Evolutionary conservation across 1,139 yeast genomes (phyloP).

Genomic region (Yamadazyma spencermartinsiae): DNA sequence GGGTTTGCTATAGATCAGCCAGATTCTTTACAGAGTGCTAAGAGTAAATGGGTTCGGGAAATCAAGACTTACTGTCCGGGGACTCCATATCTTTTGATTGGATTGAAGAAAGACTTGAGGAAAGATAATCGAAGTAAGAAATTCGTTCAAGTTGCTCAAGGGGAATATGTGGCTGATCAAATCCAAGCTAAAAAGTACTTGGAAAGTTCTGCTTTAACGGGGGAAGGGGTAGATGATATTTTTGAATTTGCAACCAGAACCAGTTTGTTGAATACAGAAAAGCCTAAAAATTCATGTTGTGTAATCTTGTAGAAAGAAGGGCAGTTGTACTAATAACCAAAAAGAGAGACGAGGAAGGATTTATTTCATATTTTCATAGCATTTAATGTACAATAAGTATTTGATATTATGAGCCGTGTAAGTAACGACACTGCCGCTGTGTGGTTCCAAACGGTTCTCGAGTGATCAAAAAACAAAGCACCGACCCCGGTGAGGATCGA

Average conservation of each 20-base stretch:
- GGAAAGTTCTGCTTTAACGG: constrained; percentile 76
- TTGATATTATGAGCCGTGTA: neutral
- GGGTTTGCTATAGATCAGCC: constrained; percentile 73
- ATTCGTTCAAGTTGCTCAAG: constrained; percentile 56
- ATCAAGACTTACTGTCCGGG: constrained; percentile 66
- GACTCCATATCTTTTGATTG: constrained; percentile 66
- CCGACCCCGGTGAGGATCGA: constrained; percentile 47
- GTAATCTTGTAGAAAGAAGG: constrained; percentile 24
- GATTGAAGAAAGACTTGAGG: constrained; percentile 69
- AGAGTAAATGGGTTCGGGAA: constrained; percentile 72
- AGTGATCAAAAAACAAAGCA: neutral
- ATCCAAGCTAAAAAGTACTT: constrained; percentile 71
- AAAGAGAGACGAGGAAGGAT: no score
- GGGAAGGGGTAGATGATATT: constrained; percentile 81
- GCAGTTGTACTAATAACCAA: no score
- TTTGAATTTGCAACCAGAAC: constrained; percentile 76
- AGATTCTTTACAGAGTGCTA: constrained; percentile 68
- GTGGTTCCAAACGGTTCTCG: neutral
- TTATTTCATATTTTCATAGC: no score
- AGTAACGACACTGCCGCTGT: neutral
- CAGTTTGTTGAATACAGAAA: constrained; percentile 47
- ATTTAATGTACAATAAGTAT: neutral
- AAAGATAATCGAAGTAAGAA: constrained; percentile 29
- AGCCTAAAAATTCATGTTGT: constrained; percentile 35
- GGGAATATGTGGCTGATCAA: constrained; percentile 58